Percentiles rank a stretch among this genome's conserved stretches.
phyloP scores from a whole-genome alignment of 805 yeast species.

The Saccharomycopsis javanensis region DNA sequence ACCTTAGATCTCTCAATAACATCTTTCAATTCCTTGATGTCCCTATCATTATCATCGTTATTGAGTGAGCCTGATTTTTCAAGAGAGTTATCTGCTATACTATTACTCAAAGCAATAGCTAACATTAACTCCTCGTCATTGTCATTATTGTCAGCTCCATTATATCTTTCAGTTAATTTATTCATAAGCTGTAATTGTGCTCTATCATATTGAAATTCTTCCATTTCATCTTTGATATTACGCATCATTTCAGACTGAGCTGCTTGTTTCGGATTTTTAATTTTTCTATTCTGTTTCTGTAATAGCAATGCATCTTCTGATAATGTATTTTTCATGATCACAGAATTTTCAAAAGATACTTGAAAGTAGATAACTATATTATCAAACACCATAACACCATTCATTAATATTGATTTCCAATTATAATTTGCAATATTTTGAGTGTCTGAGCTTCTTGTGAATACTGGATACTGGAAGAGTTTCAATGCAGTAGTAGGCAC shows the following conservation, averaged over 20 bases:
- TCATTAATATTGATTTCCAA: conserved; percentile 8
- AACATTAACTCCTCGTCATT: conserved; percentile 16
- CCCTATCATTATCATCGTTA: neutral
- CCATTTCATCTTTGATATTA: conserved; percentile 8
- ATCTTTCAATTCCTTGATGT: conserved; percentile 3
- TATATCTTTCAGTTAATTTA: conserved; percentile 8
- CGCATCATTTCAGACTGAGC: conserved; percentile 1
- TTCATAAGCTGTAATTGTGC: neutral
- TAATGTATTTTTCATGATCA: conserved; percentile 6
- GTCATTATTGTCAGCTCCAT: conserved; percentile 11
- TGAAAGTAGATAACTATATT: conserved; percentile 18
- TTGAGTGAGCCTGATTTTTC: neutral
- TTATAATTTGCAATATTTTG: neutral
- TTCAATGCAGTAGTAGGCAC: conserved; percentile 7
- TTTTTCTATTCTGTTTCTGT: conserved; percentile 1
- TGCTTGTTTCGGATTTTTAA: conserved; percentile 1
- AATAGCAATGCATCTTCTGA: conserved; percentile 3
- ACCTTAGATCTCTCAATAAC: conserved; percentile 9
- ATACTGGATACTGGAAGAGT: conserved; percentile 1
- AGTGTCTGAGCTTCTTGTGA: neutral
- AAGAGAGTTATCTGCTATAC: neutral
- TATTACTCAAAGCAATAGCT: conserved; percentile 17
- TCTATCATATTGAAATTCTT: conserved; percentile 7
- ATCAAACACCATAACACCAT: conserved; percentile 12
- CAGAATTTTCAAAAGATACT: conserved; percentile 14